Conservation (phyloP, 1,284 basidiomycete species). For the Rhodotorula sp. region DNA sequence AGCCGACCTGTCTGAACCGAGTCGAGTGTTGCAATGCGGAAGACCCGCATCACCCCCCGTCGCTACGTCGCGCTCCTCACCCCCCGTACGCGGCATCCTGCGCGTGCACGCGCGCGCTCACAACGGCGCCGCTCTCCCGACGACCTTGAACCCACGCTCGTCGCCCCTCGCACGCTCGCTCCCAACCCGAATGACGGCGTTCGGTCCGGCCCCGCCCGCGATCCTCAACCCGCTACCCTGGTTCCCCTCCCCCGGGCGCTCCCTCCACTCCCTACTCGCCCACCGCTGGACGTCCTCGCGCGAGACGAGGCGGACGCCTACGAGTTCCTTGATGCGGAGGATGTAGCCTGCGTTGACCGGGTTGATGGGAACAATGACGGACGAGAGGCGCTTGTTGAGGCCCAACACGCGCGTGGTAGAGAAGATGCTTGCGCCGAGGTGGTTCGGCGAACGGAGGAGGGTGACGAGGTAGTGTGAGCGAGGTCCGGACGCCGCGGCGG, state of each 20-base stretch:
- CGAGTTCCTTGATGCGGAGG: slow-evolving; percentile 35
- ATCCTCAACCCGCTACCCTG: slow-evolving; percentile 30
- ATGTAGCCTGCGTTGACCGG: slow-evolving; percentile 27
- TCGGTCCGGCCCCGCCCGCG: neutral
- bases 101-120: no score
- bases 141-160: slow-evolving; percentile 38
- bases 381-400: slow-evolving; percentile 34
- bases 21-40: no score
- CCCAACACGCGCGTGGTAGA: slow-evolving; percentile 27
- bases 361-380: slow-evolving; percentile 36
- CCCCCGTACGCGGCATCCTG: no score
- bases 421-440: slow-evolving; percentile 15
- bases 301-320: slow-evolving; percentile 18
- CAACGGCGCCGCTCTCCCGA: neutral
- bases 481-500: neutral
- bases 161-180: slow-evolving; percentile 36
- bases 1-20: no score
- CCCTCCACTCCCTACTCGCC: slow-evolving; percentile 19
- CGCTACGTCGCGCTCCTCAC: no score
- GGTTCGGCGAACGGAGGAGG: slow-evolving; percentile 34
- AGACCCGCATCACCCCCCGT: no score
- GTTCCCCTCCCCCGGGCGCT: slow-evolving; percentile 27
- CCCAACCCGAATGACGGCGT: slow-evolving; percentile 32
- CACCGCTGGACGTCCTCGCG: neutral
- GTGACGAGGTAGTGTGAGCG: slow-evolving; percentile 38